Evolutionary conservation across 306 rosid genomes (phyloP).

Genomic region (Vigna trinervia): DNA sequence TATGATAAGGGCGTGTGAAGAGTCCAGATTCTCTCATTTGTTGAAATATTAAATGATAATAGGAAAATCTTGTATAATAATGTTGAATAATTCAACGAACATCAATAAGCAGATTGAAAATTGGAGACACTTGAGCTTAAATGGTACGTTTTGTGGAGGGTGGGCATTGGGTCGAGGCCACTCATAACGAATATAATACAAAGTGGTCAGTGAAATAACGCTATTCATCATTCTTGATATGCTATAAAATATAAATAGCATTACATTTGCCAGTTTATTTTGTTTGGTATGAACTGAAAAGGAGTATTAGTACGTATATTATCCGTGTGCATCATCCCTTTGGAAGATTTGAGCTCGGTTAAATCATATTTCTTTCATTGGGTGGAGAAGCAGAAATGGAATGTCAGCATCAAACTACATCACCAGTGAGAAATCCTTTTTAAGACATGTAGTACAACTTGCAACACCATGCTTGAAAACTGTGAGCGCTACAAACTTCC

Average conservation of each 20-base stretch:
- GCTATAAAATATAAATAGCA: background rate
- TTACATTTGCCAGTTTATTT: conserved; percentile 6
- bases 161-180: background rate
- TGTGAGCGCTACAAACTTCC: conserved; percentile 34
- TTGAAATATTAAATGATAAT: background rate
- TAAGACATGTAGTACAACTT: background rate
- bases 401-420: conserved; percentile 27
- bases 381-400: conserved; percentile 1
- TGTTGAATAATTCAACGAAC: no score
- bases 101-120: background rate
- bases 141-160: background rate
- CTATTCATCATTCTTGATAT: conserved; percentile 5
- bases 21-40: background rate
- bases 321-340: conserved; percentile 5
- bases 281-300: conserved; percentile 30
- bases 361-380: conserved; percentile 11
- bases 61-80: background rate
- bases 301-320: conserved; percentile 1
- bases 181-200: background rate
- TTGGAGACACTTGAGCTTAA: background rate
- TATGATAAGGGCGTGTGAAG: background rate
- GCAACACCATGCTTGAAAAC: conserved; percentile 19
- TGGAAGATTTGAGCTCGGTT: conserved; percentile 30
- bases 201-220: background rate
- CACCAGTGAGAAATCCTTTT: conserved; percentile 3